Evolutionary conservation across 441 rosid genomes (phyloP).

Genomic region (Gossypium davidsonii): DNA sequence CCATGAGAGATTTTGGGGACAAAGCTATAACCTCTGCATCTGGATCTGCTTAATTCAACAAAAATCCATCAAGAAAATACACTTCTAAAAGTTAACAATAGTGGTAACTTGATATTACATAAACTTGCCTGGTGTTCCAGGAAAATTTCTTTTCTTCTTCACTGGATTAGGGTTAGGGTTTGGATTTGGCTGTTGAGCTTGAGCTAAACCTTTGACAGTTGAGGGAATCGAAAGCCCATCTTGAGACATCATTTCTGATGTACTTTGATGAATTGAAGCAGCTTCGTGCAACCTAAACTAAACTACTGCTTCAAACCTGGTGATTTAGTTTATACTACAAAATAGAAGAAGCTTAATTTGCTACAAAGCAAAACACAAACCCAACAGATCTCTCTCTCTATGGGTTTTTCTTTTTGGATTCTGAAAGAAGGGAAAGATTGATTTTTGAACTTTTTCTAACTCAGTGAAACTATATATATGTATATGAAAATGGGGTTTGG

Average conservation of each 20-base stretch:
- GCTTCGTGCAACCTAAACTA: slow-evolving; percentile 5
- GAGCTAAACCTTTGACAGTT: slow-evolving; percentile 22
- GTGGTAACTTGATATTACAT: neutral
- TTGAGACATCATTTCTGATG: slow-evolving; percentile 33
- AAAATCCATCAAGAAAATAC: neutral
- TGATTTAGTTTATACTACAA: neutral
- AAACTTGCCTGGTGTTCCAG: slow-evolving; percentile 58
- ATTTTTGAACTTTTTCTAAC: neutral
- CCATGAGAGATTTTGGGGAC: slow-evolving; percentile 72
- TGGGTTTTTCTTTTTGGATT: neutral
- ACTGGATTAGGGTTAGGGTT: slow-evolving; percentile 47
- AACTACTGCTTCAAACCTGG: neutral
- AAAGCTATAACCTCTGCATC: slow-evolving; percentile 78
- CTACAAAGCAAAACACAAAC: slow-evolving; percentile 8
- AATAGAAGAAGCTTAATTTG: slow-evolving; percentile 6
- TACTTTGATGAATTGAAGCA: neutral
- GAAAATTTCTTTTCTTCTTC: slow-evolving; percentile 32
- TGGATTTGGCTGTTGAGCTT: slow-evolving; percentile 24
- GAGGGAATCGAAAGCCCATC: slow-evolving; percentile 29
- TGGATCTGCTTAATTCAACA: slow-evolving; percentile 45
- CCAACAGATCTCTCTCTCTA: slow-evolving; percentile 10
- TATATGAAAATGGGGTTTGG: neutral
- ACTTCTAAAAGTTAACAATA: neutral
- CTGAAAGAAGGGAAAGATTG: neutral
- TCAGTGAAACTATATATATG: neutral